Conservation (phyloP, 257 asterid species). For the Capsicum chinense region DNA sequence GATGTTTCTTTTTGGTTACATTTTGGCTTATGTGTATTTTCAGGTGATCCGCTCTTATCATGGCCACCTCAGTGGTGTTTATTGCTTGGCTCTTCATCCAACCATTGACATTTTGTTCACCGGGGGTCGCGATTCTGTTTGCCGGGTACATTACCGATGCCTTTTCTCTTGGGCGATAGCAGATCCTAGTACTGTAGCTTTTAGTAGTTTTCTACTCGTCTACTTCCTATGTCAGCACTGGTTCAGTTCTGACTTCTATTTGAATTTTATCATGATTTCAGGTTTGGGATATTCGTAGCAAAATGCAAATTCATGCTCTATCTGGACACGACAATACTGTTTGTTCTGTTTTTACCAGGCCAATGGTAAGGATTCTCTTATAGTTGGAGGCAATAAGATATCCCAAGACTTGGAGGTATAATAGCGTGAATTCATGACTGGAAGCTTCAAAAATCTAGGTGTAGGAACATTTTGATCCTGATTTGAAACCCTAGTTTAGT, state of each 20-base stretch:
- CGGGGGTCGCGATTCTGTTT: conserved; percentile 98
- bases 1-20: neutral
- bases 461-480: conserved; percentile 17
- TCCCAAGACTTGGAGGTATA: neutral
- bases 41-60: conserved; percentile 97
- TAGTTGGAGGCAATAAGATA: neutral
- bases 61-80: conserved; percentile 97
- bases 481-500: conserved; percentile 21
- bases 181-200: conserved; percentile 3
- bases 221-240: conserved; percentile 58
- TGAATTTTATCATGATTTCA: neutral
- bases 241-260: neutral
- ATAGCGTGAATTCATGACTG: neutral
- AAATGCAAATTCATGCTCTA: conserved; percentile 87
- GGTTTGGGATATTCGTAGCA: conserved; percentile 94
- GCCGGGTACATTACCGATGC: conserved; percentile 56
- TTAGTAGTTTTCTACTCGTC: neutral
- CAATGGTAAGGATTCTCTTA: conserved; percentile 48
- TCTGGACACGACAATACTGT: conserved; percentile 96
- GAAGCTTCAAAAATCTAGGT: neutral
- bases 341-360: conserved; percentile 91
- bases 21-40: conserved; percentile 15
- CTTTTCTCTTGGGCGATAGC: neutral
- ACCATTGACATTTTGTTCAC: conserved; percentile 84
- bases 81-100: conserved; percentile 96